Percentiles rank a stretch among this genome's conserved stretches.
Evolutionary conservation across 768 basidiomycete genomes (phyloP).

Genomic region (Leccinum rimulosum): DNA sequence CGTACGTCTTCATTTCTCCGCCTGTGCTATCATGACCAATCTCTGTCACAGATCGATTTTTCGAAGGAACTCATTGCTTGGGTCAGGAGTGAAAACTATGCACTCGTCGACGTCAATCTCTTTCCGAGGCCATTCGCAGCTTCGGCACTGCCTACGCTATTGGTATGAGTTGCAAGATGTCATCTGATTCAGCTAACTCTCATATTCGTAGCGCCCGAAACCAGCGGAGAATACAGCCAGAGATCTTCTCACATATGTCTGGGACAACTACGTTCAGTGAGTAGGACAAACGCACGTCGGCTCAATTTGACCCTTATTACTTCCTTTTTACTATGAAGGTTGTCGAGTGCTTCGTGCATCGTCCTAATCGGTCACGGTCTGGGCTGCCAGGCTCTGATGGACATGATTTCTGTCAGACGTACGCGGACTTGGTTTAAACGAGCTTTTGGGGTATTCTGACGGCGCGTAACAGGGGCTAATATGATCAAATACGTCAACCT

Average conservation of each 20-base stretch:
- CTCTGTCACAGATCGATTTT: slow-evolving; percentile 73
- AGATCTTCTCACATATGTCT: slow-evolving; percentile 77
- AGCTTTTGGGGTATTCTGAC: not conserved
- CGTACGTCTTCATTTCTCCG: slow-evolving; percentile 39
- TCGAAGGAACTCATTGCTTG: slow-evolving; percentile 78
- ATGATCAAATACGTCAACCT: slow-evolving; percentile 65
- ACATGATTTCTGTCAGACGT: slow-evolving; percentile 74
- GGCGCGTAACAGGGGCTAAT: slow-evolving; percentile 38
- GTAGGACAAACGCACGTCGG: slow-evolving; percentile 25
- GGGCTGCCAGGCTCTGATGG: slow-evolving; percentile 73
- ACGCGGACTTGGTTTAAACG: slow-evolving; percentile 18
- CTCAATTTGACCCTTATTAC: not conserved
- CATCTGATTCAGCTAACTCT: not conserved
- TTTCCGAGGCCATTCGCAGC: slow-evolving; percentile 54
- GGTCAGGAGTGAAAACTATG: slow-evolving; percentile 64
- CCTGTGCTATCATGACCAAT: not conserved
- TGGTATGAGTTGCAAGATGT: slow-evolving; percentile 29
- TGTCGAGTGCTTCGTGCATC: slow-evolving; percentile 70
- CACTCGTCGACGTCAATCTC: slow-evolving; percentile 85
- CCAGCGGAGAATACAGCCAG: slow-evolving; percentile 43
- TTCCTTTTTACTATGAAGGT: slow-evolving; percentile 38
- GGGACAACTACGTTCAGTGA: slow-evolving; percentile 96
- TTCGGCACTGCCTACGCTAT: slow-evolving; percentile 22
- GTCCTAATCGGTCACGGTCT: slow-evolving; percentile 86
- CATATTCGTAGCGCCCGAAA: slow-evolving; percentile 37